phyloP scores from a whole-genome alignment of 2,329 filamentous ascomycete genomes.

The Mollisia scopiformis region DNA sequence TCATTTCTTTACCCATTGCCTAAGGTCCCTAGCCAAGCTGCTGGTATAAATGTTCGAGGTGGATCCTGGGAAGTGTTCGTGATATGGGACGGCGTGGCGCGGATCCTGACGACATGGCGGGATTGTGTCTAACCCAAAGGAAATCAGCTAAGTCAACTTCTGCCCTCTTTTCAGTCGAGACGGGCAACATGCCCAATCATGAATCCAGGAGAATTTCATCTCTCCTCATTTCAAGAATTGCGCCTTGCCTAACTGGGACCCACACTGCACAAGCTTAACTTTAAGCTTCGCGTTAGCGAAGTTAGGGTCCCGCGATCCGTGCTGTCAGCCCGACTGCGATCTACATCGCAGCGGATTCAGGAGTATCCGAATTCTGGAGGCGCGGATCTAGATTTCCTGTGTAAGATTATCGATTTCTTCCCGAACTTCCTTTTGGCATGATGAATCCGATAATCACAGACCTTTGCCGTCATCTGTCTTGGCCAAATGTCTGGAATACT shows the following conservation, averaged over 20 bases:
- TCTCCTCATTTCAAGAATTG: background rate
- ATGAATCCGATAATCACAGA: background rate
- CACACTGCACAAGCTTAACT: slow-evolving; percentile 14
- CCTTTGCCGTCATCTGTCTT: background rate
- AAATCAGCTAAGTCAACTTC: background rate
- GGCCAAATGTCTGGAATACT: background rate
- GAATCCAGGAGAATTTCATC: background rate
- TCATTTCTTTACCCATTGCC: background rate
- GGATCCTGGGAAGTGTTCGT: background rate
- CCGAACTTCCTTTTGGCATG: background rate
- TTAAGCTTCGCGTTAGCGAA: slow-evolving; percentile 9
- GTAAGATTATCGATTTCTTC: background rate
- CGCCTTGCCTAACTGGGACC: background rate
- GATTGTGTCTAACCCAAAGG: background rate
- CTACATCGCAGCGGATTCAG: slow-evolving; percentile 6
- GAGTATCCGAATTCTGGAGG: slow-evolving; percentile 8
- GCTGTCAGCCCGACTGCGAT: slow-evolving; percentile 7
- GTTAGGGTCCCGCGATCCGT: background rate
- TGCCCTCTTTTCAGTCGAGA: background rate
- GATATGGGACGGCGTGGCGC: background rate
- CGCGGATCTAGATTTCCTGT: slow-evolving; percentile 1
- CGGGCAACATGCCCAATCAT: background rate
- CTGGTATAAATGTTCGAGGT: background rate
- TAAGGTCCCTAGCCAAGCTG: background rate
- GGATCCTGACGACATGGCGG: slow-evolving; percentile 9